A percentile compares a stretch with the other conserved stretches of the same genome.
These are phyloP conservation scores for Yamadazyma dushanensis DNA, from an alignment of 1,139 yeast genomes.

Conservation along the genomic window DNA sequence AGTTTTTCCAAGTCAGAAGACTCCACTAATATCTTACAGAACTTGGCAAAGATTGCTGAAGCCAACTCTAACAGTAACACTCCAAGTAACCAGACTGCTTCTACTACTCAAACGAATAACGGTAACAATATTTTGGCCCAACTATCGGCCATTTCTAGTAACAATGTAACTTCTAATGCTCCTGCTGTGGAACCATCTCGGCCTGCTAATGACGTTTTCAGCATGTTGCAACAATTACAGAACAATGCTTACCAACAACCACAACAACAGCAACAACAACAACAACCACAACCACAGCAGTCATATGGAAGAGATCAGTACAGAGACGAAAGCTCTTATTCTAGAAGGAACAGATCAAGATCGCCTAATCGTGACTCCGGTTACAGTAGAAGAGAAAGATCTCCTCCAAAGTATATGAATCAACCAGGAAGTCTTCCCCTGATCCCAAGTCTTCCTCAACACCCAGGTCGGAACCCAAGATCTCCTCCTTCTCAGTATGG, in stretches of 20 bases:
- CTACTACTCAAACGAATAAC: slow-evolving; percentile 17
- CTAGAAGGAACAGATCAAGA: slow-evolving; percentile 57
- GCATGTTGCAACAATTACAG: slow-evolving; percentile 49
- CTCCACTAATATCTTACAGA: slow-evolving; percentile 62
- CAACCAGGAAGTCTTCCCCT: slow-evolving; percentile 18
- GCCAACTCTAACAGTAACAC: slow-evolving; percentile 30
- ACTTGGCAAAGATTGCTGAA: slow-evolving; percentile 57
- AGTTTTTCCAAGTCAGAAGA: slow-evolving; percentile 28
- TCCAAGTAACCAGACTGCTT: slow-evolving; percentile 17
- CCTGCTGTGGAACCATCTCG: slow-evolving; percentile 15
- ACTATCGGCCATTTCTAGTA: slow-evolving; percentile 44
- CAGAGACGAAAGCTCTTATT: slow-evolving; percentile 29
- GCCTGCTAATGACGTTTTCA: slow-evolving; percentile 32
- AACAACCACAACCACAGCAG: slow-evolving; percentile 7
- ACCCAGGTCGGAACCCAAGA: slow-evolving; percentile 11
- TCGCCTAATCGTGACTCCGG: slow-evolving; percentile 43
- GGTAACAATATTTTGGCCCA: slow-evolving; percentile 46
- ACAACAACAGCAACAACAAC: slow-evolving; percentile 5
- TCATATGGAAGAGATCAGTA: slow-evolving; percentile 7
- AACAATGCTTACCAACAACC: slow-evolving; percentile 11
- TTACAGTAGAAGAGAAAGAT: slow-evolving; percentile 29
- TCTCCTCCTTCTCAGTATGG: slow-evolving; percentile 16
- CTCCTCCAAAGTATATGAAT: slow-evolving; percentile 27
- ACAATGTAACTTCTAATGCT: slow-evolving; percentile 18
- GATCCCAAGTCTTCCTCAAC: slow-evolving; percentile 14